Evolutionary conservation across 495 filamentous ascomycete species (phyloP), one percentile per base, ranked within the genome.

Genomic region (Tuber magnatum): DNA sequence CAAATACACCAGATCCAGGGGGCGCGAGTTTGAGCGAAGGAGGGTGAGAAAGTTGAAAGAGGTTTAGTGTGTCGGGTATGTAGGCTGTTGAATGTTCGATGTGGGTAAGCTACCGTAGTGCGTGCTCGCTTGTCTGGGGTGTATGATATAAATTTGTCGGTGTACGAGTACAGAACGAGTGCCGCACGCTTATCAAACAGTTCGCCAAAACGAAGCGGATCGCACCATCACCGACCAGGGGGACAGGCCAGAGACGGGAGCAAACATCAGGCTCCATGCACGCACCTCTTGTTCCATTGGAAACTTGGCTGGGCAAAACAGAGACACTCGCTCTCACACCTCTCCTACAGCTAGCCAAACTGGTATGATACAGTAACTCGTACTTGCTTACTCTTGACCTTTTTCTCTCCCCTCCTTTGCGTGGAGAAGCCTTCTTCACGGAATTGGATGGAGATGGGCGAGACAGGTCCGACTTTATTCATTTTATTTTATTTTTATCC

Each of bases 211-310:
- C 71, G 71, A 73, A 78, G 71, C 77, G 77, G 77, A 79, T 78
- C 77, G 75, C 69, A 79, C 76, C 74, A 35, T 8, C 2, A 35
- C 56, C n/a, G n/a, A 32, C 56, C n/a, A 78, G 76, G 76, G 75
- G 76, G 75, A 78, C 41, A 78, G 51, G 71, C 39, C 39, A 40
- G 39, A 40, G 74, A 65, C 78, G 79, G 78, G 71, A 76, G 74
- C 76, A 80, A 77, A 80, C 74, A 80, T 80, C 79, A 80, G 79
- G 80, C 79, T 76, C 56, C 74, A 80, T 80, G 78, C 78, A 80
- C 78, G 77, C 75, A 74, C 78, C 78, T 80, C 78, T 79, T 80
- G 78, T 80, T 80, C 77, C 74, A 80, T 80, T 80, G 78, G 71
- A 80, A 80, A 80, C 78, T 68, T 74, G 73, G 70, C 75, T 80